Base-by-base conservation (phyloP, 1,139 yeast genomes). In the Lizanozyma gosingica region DNA sequence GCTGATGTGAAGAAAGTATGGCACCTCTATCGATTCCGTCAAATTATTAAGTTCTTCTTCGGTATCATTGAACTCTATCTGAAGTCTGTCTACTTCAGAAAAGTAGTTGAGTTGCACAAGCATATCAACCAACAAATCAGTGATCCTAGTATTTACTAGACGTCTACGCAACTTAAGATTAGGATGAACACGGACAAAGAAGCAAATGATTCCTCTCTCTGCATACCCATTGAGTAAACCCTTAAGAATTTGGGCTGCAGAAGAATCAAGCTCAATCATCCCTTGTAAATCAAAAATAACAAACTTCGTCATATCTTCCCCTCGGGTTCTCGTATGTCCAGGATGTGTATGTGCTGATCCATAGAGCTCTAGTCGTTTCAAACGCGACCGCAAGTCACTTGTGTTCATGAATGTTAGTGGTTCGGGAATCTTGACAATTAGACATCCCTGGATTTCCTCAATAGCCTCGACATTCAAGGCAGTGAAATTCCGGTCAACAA, bases 351-450 rank as follows among this genome's bases (percentile, higher is more conserved):
- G 76, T 22, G 86, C 73, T 0, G 96, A 83, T 0, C 97, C 96
- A 53, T 85, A 88, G 52, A 78, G 64, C 54, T 92, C 97, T 17
- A 92, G 72, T 41, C 97, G 65, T 43, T 78, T 73, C 40, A 92
- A 66, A 22, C 97, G 66, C 38, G 82, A 70, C 45, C 84, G 78
- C 48, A 92, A 66, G 55, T 90, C 97, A 44, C 83, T 85, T 15
- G 94, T 78, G 55, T 92, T 92, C 34, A 96, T 88, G 59, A 92
- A 92, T 1, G 95, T 87, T 43, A 92, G 65, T 1, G 97, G 97
- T 54, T 92, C 97, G 0, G 97, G 94, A 34, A 92, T 79, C 50
- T 83, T 86, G 32, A 90, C 83, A 37, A 90, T 83, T 39, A 92
- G 66, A 52, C 95, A 85, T 1, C 94, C 95, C 53, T 85, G 92